phyloP scores from a whole-genome alignment of 306 rosid genomes.

The Pterocarpus santalinus region DNA sequence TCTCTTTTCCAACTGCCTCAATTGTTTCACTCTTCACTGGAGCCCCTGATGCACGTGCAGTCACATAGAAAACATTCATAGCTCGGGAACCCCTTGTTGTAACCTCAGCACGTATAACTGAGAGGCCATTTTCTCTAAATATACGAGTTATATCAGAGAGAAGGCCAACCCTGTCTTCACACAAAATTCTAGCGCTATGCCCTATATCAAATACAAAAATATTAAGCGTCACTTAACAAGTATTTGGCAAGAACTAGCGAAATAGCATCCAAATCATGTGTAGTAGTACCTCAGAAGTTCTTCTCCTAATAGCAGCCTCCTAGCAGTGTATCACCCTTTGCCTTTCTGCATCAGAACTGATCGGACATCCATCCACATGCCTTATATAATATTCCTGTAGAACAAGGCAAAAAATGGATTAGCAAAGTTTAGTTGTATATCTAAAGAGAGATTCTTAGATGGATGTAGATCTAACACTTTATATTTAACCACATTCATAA shows the following conservation, averaged over 20 bases:
- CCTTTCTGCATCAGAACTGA: constrained; percentile 92
- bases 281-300: constrained; percentile 80
- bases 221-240: constrained; percentile 7
- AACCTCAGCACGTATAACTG: constrained; percentile 91
- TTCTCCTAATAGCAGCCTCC: constrained; percentile 92
- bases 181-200: constrained; percentile 86
- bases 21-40: constrained; percentile 85
- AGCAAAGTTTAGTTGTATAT: constrained; percentile 17
- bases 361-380: constrained; percentile 88
- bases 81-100: constrained; percentile 85
- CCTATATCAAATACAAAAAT: constrained; percentile 61
- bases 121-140: constrained; percentile 93
- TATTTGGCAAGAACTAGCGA: constrained; percentile 4
- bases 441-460: no score
- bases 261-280: not conserved
- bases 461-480: no score
- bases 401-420: constrained; percentile 7
- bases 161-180: constrained; percentile 91
- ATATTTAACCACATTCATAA: no score
- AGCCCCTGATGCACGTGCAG: constrained; percentile 74
- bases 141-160: constrained; percentile 95
- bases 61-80: constrained; percentile 83
- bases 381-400: constrained; percentile 87
- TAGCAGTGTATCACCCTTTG: constrained; percentile 92
- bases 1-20: constrained; percentile 88